Conservation (phyloP, 441 rosid species). For the Gossypium trilobum region DNA sequence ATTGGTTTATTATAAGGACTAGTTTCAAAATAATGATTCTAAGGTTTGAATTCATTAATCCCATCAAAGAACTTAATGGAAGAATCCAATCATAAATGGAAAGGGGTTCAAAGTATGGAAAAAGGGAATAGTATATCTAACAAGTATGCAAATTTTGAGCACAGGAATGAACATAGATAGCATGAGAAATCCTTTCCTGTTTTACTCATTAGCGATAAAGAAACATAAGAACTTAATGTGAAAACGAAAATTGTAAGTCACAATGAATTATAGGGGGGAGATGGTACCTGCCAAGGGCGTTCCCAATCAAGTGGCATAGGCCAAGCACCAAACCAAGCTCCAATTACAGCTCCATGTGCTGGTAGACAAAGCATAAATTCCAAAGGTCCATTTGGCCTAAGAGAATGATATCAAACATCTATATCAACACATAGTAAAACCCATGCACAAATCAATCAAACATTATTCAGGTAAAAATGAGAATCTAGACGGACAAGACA, state of each 20-base stretch:
- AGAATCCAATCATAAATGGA: background rate
- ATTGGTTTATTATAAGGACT: background rate
- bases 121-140: background rate
- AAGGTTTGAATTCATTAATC: background rate
- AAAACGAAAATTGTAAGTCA: background rate
- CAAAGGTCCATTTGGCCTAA: conserved; percentile 36
- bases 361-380: conserved; percentile 61
- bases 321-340: conserved; percentile 97
- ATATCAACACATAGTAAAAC: conserved; percentile 9
- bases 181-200: background rate
- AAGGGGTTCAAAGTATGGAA: background rate
- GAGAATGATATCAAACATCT: conserved; percentile 17
- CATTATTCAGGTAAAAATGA: background rate
- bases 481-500: background rate
- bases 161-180: background rate
- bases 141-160: background rate
- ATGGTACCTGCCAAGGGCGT: conserved; percentile 75
- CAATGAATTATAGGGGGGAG: background rate
- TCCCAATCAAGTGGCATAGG: conserved; percentile 99
- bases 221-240: background rate
- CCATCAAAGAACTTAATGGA: background rate
- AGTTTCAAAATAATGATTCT: background rate
- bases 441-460: background rate
- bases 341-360: conserved; percentile 67
- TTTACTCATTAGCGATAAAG: background rate